Evolutionary conservation across 768 basidiomycete genomes (phyloP), one percentile per base, ranked within the genome.

Genomic region (Phlebiopsis gigantea): DNA sequence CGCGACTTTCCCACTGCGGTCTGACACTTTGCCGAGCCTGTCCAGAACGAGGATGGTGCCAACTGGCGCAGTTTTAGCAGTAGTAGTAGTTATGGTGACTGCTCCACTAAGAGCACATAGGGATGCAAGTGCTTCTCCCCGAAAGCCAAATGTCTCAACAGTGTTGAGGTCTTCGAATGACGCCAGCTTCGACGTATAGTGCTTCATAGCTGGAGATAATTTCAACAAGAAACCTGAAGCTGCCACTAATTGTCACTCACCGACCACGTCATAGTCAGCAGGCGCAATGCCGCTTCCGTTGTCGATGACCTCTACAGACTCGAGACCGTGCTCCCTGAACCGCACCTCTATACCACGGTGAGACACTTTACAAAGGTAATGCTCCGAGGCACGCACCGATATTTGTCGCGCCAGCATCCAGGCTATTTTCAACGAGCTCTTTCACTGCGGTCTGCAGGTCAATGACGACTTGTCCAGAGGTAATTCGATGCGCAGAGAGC

Each of bases 111-210:
- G 72, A 1, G 91, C 91, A 66, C 95, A 99, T 0, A 99, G 77
- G 2, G 96, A 94, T 6, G 93, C 93, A 0, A 99, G 76, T 0
- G 97, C 97, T 72, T 99, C 97, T 15, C 97, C 97, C 34, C 97
- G 82, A 67, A 98, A 99, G 0, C 96, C 96, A 68, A 98, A 97
- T 0, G 93, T 93, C 5, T 73, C 72, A 9, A 98, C 82, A 0
- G 78, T 73, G 2, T 81, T 73, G 2, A 98, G 80, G 66, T 93
- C 90, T 3, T 80, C 72, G 65, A 87, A 93, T 0, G 84, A 80
- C 2, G 82, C 70, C 0, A 99, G 75, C 69, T 99, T 99, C 5
- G 96, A 98, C 0, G 96, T 99, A 66, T 93, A 84, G 64, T 97
- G 90, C 68, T 97, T 98, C 57, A 95, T 73, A 0, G 84, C 95